Evolutionary conservation across 257 asterid species (phyloP).

Genomic region (Solanum boliviense): DNA sequence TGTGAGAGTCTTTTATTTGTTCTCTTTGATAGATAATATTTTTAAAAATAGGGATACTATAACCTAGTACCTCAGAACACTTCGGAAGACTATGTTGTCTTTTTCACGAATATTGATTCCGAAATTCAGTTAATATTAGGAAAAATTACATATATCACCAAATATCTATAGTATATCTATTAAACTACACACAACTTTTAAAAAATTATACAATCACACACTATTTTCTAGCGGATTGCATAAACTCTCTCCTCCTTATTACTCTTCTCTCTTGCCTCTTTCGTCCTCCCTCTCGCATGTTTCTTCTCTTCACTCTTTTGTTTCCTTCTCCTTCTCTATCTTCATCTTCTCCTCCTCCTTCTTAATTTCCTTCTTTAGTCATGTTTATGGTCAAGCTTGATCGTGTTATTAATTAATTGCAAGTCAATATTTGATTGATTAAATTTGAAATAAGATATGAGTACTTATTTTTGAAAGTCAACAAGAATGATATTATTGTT

Average conservation of each 20-base stretch:
- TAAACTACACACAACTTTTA: not conserved
- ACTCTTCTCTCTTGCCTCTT: not conserved
- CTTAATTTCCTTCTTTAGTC: not conserved
- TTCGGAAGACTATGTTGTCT: accelerated
- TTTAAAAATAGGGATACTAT: too few species aligned
- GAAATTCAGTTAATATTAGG: too few species aligned
- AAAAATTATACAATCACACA: not conserved
- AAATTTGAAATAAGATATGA: too few species aligned
- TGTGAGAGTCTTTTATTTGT: not conserved
- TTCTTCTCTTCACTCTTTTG: not conserved
- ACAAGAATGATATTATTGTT: not conserved
- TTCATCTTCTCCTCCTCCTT: not conserved
- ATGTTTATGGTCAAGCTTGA: not conserved
- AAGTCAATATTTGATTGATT: not conserved
- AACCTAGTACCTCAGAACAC: not conserved
- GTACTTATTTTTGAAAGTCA: not conserved
- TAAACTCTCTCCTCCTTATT: not conserved
- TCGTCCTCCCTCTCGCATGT: not conserved
- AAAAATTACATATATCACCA: not conserved
- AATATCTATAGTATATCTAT: not conserved
- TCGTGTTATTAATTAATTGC: not conserved
- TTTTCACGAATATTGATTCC: not conserved
- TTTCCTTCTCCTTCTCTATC: not conserved
- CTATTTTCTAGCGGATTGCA: not conserved
- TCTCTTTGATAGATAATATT: not conserved